These are phyloP conservation scores for Candida lessepsii DNA, from an alignment of 805 yeast genomes.

Conservation along the genomic window DNA sequence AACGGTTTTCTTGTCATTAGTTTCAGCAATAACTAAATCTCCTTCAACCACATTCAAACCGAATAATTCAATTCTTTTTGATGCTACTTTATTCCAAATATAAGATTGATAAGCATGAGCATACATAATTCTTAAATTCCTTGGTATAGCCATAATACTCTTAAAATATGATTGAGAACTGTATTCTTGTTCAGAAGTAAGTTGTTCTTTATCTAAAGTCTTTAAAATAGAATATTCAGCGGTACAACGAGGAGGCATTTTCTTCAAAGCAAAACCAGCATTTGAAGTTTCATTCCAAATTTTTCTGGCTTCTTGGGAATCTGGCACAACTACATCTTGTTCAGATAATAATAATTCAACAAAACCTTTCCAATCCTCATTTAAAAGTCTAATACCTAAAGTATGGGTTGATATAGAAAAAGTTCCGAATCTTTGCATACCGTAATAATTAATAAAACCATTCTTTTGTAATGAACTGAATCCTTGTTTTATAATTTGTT, in stretches of 20 bases:
- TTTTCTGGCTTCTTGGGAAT: conserved; percentile 76
- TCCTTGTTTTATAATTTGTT: conserved; percentile 46
- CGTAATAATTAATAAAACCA: conserved; percentile 93
- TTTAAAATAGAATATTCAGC: conserved; percentile 79
- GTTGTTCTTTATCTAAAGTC: conserved; percentile 52
- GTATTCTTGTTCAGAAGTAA: conserved; percentile 45
- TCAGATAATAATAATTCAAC: conserved; percentile 78
- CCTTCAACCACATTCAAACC: conserved; percentile 76
- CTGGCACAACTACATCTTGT: conserved; percentile 81
- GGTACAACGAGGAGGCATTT: conserved; percentile 84
- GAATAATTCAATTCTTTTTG: conserved; percentile 66
- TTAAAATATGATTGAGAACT: conserved; percentile 60
- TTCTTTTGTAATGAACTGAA: conserved; percentile 55
- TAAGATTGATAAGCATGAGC: conserved; percentile 97
- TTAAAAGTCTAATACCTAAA: conserved; percentile 70
- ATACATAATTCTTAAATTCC: conserved; percentile 90
- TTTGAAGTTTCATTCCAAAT: conserved; percentile 76
- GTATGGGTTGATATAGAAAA: conserved; percentile 89
- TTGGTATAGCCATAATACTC: conserved; percentile 85
- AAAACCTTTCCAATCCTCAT: conserved; percentile 76
- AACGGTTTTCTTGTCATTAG: conserved; percentile 19
- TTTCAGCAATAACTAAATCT: conserved; percentile 60
- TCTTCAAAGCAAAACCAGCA: conserved; percentile 59
- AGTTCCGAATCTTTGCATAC: conserved; percentile 99
- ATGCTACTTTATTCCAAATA: conserved; percentile 87